phyloP scores from a whole-genome alignment of 2,329 filamentous ascomycete species.

The Apiospora kogelbergensis region DNA sequence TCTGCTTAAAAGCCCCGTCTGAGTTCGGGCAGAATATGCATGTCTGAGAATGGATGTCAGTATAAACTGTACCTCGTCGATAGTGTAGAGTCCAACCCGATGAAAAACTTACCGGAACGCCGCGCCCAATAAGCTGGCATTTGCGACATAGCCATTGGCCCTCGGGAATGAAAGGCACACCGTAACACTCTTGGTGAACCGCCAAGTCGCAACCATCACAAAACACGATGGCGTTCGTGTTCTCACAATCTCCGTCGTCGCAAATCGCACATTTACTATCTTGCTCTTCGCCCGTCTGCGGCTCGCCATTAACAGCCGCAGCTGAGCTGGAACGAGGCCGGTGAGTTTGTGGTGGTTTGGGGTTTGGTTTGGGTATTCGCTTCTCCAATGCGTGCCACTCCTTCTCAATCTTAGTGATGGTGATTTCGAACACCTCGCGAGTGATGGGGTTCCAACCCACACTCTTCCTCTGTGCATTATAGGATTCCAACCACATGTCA shows the following conservation, averaged over 20 bases:
- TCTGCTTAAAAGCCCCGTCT: slow-evolving; percentile 97
- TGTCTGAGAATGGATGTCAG: slow-evolving; percentile 49
- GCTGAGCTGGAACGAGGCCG: slow-evolving; percentile 90
- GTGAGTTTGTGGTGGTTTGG: slow-evolving; percentile 93
- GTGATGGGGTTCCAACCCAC: slow-evolving; percentile 81
- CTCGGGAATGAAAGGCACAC: slow-evolving; percentile 97
- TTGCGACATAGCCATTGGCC: slow-evolving; percentile 98
- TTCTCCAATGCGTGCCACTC: slow-evolving; percentile 97
- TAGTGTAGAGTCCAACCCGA: background rate
- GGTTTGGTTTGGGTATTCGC: slow-evolving; percentile 93
- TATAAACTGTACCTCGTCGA: slow-evolving; percentile 13
- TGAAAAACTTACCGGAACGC: slow-evolving; percentile 66
- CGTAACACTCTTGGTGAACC: slow-evolving; percentile 98
- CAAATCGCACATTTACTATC: slow-evolving; percentile 98
- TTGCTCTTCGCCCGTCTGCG: slow-evolving; percentile 83
- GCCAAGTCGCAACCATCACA: slow-evolving; percentile 97
- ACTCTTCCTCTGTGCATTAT: slow-evolving; percentile 75
- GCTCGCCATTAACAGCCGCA: slow-evolving; percentile 92
- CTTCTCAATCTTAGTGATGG: slow-evolving; percentile 98
- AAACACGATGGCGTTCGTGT: slow-evolving; percentile 98
- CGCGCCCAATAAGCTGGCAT: slow-evolving; percentile 91
- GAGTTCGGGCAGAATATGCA: slow-evolving; percentile 99
- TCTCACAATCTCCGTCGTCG: slow-evolving; percentile 98
- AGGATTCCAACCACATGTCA: slow-evolving; percentile 87
- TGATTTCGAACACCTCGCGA: slow-evolving; percentile 93